phyloP scores from a whole-genome alignment of 2,329 filamentous ascomycete species.

The Cytospora chrysosperma region DNA sequence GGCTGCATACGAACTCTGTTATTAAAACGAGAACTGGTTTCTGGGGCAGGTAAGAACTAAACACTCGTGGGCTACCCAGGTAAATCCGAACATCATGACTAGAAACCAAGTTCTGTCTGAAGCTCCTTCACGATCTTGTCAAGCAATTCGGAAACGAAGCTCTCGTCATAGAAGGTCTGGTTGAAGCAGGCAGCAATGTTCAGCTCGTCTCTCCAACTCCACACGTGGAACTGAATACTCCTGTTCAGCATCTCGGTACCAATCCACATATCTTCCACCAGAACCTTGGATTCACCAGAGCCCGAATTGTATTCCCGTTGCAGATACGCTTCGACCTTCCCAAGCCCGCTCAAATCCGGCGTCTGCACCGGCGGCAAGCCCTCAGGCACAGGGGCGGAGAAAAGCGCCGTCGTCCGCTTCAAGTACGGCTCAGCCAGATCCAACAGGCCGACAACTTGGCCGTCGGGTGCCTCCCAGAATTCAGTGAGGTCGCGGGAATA shows the following conservation, averaged over 20 bases:
- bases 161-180: background rate
- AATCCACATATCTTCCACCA: slow-evolving; percentile 9
- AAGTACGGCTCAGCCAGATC: slow-evolving; percentile 17
- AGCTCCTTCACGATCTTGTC: background rate
- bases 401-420: slow-evolving; percentile 6
- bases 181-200: background rate
- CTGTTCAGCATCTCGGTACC: slow-evolving; percentile 15
- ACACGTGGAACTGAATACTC: slow-evolving; percentile 19
- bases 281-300: background rate
- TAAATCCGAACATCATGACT: no score
- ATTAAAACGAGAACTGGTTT: no score
- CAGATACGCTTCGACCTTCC: slow-evolving; percentile 12
- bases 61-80: no score
- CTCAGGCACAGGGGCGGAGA: slow-evolving; percentile 14
- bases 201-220: slow-evolving; percentile 2
- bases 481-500: slow-evolving; percentile 24
- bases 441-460: slow-evolving; percentile 6
- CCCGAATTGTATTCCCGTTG: background rate
- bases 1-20: no score
- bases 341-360: slow-evolving; percentile 15
- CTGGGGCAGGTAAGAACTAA: no score
- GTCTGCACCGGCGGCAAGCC: slow-evolving; percentile 10
- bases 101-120: background rate
- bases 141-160: background rate
- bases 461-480: slow-evolving; percentile 8